phyloP scores from a whole-genome alignment of 2,329 filamentous ascomycete genomes.

The Aschersonia sp. region DNA sequence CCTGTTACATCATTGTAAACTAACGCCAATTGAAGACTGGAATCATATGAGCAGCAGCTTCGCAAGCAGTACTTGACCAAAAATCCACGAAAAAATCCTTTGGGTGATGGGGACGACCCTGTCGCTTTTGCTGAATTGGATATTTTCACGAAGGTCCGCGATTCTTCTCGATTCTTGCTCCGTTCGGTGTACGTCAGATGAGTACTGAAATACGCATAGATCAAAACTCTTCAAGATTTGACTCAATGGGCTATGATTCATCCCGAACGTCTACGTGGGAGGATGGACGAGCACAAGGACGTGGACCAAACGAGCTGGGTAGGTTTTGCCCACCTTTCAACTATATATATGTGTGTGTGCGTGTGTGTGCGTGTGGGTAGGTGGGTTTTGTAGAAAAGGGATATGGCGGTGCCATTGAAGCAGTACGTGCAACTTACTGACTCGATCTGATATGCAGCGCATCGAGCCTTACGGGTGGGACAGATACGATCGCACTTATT shows the following conservation, averaged over 20 bases:
- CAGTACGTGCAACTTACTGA: background rate
- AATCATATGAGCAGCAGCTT: constrained; percentile 87
- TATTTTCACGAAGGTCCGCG: constrained; percentile 56
- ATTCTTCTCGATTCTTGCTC: background rate
- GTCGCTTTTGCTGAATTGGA: constrained; percentile 69
- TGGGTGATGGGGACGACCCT: constrained; percentile 61
- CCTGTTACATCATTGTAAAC: background rate
- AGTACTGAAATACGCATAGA: constrained; percentile 22
- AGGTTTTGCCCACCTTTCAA: constrained; percentile 15
- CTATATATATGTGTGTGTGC: no score
- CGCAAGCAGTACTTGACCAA: constrained; percentile 79
- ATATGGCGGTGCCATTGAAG: no score
- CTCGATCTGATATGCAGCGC: constrained; percentile 26
- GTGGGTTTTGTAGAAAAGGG: no score
- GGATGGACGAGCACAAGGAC: constrained; percentile 71
- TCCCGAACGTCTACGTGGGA: constrained; percentile 72
- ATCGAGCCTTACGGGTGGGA: constrained; percentile 86
- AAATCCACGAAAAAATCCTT: constrained; percentile 67
- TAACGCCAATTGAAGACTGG: constrained; percentile 38
- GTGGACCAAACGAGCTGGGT: constrained; percentile 76
- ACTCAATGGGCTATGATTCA: constrained; percentile 82
- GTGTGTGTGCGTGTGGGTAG: no score
- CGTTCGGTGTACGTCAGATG: background rate
- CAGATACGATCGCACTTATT: constrained; percentile 71
- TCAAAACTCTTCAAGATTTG: constrained; percentile 72